A percentile compares a stretch with the other conserved stretches of the same genome.
phyloP scores from a whole-genome alignment of 1,139 yeast genomes.

The Candida sojae region DNA sequence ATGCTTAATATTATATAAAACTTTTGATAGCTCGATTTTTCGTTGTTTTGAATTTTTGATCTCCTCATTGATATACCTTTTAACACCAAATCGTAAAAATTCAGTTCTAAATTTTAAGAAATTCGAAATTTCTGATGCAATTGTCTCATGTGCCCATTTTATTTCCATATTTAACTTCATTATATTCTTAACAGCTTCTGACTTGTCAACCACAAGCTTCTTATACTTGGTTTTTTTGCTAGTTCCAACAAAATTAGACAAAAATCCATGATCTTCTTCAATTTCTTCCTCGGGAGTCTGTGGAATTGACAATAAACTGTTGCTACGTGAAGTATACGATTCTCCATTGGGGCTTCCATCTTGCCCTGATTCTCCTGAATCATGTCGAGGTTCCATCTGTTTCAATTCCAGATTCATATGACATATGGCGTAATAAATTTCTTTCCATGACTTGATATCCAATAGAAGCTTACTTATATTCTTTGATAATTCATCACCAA shows the following conservation, averaged over 20 bases:
- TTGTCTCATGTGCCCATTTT: constrained; percentile 53
- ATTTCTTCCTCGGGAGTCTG: constrained; percentile 11
- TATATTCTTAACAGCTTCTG: constrained; percentile 36
- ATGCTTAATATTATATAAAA: constrained; percentile 4
- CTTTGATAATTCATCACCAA: constrained; percentile 32
- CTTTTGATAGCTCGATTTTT: constrained; percentile 11
- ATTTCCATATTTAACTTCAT: constrained; percentile 37
- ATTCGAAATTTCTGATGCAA: constrained; percentile 65
- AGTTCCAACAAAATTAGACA: constrained; percentile 33
- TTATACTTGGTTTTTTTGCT: constrained; percentile 37
- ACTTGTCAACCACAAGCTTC: constrained; percentile 29
- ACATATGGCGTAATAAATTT: constrained; percentile 30
- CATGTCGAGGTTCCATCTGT: constrained; percentile 13
- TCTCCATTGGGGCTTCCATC: background rate
- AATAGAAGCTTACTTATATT: constrained; percentile 40
- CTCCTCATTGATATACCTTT: constrained; percentile 25
- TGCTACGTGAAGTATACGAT: background rate
- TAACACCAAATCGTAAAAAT: constrained; percentile 39
- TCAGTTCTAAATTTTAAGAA: constrained; percentile 52
- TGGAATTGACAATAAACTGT: constrained; percentile 12
- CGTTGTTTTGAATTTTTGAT: constrained; percentile 13
- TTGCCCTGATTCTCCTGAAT: background rate
- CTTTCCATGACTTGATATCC: constrained; percentile 55
- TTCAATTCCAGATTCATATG: constrained; percentile 32
- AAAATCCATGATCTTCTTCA: constrained; percentile 29